Evolutionary conservation across 2,329 filamentous ascomycete species (phyloP).

Genomic region (Waltergamsia citrina): DNA sequence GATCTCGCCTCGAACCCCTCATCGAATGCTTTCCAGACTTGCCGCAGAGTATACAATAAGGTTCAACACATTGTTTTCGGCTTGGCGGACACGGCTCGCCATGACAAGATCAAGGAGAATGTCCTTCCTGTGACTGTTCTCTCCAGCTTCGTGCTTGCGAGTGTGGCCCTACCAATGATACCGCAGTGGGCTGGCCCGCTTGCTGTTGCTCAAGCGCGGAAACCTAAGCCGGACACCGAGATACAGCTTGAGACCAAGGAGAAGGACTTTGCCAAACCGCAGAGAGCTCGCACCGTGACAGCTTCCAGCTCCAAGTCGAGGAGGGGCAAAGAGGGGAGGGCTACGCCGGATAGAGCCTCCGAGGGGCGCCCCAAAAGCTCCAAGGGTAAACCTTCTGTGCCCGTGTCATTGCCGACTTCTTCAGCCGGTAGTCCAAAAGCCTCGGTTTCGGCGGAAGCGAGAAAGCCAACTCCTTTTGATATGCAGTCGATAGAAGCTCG

Average conservation of each 20-base stretch:
- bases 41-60: conserved; percentile 77
- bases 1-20: conserved; percentile 69
- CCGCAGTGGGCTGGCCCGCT: conserved; percentile 73
- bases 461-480: conserved; percentile 40
- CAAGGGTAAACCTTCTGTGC: neutral
- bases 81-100: conserved; percentile 55
- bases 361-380: neutral
- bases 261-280: conserved; percentile 36
- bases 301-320: conserved; percentile 38
- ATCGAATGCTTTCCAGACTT: conserved; percentile 71
- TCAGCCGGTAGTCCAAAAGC: conserved; percentile 11
- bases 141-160: conserved; percentile 70
- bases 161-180: conserved; percentile 64
- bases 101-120: conserved; percentile 75
- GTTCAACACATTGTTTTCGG: conserved; percentile 84
- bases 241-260: conserved; percentile 26
- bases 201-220: conserved; percentile 72
- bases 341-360: conserved; percentile 14
- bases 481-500: conserved; percentile 47
- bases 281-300: conserved; percentile 60
- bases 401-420: neutral
- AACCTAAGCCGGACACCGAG: conserved; percentile 43
- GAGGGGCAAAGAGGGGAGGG: conserved; percentile 35
- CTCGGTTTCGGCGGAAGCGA: conserved; percentile 21
- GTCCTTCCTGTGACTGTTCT: conserved; percentile 71